Base-by-base conservation (phyloP, 2,329 filamentous ascomycete species). In the Rhexocercosporidium sp. region DNA sequence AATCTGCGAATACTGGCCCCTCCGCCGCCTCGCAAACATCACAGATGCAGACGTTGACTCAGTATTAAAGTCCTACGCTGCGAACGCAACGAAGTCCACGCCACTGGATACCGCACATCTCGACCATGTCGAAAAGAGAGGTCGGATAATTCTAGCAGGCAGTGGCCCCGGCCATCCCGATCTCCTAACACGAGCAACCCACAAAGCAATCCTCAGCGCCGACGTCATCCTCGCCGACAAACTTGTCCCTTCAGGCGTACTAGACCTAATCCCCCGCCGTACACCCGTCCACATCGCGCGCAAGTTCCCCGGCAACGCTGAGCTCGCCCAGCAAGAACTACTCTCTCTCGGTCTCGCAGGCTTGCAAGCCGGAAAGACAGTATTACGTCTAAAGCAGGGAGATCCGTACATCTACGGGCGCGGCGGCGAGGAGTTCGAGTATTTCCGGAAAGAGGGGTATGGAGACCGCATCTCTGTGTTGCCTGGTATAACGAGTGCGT, bases 1-100 rank as follows among this genome's bases (percentile, higher is more conserved):
- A 78, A 93, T 99, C 62, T 99, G 96, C 84, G 96, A 99, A 82
- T 99, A 99, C 81, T 99, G 96, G 96, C 94, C 96, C 1, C 84
- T 99, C 29, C 90, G 89, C 70, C 88, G 92, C 20, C 86, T 99
- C 1, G 93, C 94, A 8, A 84, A 86, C 47, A 90, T 98, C 70
- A 90, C 87, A 3, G 93, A 97, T 74, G 85, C 86, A 9, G 94
- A 98, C 72, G 89, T 97, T 7, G 88, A 92, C 18, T 79, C 81
- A 14, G 88, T 98, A 0, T 84, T 99, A n/a, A 82, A 86, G 69
- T 89, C 92, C 2, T 97, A 97, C 75, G 81, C 84, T 3, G 46
- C 70, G 3, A 71, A 74, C 20, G 66, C 73, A 1, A 41, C 64
- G 65, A 79, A 77, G 11, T 74, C 78, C 22, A 75, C 65, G 1